These are phyloP conservation scores for Capsicum chinense DNA, from an alignment of 257 asterid genomes.

Conservation along the genomic window DNA sequence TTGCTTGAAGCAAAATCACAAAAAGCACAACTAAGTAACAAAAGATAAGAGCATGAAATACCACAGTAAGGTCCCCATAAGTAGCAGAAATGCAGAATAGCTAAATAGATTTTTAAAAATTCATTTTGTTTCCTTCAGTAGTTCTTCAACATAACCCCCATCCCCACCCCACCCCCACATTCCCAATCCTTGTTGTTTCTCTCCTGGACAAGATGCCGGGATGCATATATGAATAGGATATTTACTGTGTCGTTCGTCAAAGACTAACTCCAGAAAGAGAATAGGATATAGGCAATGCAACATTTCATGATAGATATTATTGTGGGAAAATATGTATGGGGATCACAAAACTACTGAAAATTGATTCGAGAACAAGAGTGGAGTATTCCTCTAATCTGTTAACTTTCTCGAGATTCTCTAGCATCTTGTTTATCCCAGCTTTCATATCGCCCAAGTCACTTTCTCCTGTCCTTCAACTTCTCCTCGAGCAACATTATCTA, in stretches of 20 bases:
- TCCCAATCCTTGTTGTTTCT: slow-evolving; percentile 15
- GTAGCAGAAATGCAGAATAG: slow-evolving; percentile 5
- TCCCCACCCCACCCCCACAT: background rate
- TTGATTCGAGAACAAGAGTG: background rate
- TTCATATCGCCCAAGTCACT: background rate
- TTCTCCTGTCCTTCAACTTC: background rate
- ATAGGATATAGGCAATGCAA: slow-evolving; percentile 5
- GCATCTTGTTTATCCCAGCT: slow-evolving; percentile 1
- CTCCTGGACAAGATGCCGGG: background rate
- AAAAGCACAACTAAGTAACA: background rate
- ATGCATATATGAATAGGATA: slow-evolving; percentile 9
- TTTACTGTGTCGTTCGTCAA: background rate
- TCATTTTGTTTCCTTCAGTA: too few species aligned
- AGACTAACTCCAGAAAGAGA: background rate
- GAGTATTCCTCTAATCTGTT: background rate
- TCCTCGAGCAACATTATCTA: background rate
- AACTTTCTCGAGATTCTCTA: background rate
- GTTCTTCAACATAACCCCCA: background rate
- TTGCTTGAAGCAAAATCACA: background rate
- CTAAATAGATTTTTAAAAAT: background rate
- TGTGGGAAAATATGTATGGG: background rate
- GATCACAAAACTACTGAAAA: background rate
- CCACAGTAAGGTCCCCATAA: slow-evolving; percentile 13
- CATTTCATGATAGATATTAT: background rate
- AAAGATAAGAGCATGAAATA: slow-evolving; percentile 6